phyloP scores from a whole-genome alignment of 225 moss, liverwort and hornwort species.

The Antitrichia curtipendula region DNA sequence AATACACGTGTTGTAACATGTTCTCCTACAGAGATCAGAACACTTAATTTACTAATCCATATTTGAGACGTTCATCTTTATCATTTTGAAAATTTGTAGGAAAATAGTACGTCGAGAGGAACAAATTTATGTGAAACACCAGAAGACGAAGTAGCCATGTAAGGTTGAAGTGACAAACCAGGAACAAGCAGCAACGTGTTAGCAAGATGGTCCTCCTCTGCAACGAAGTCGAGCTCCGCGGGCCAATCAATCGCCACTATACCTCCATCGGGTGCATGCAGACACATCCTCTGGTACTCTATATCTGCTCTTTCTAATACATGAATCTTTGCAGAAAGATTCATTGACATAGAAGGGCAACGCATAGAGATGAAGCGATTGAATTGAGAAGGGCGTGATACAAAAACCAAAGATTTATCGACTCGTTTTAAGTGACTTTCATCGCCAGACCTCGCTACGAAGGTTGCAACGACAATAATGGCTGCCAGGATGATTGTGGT shows the following conservation, averaged over 20 bases:
- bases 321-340: neutral
- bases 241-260: constrained; percentile 89
- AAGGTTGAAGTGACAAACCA: constrained; percentile 29
- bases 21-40: neutral
- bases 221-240: constrained; percentile 40
- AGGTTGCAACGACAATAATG: neutral
- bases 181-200: constrained; percentile 66
- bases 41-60: neutral
- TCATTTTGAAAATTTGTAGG: neutral
- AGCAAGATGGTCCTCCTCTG: constrained; percentile 39
- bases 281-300: constrained; percentile 56
- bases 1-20: neutral
- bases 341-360: constrained; percentile 59
- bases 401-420: constrained; percentile 4
- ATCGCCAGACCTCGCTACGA: neutral
- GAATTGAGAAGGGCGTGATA: constrained; percentile 55
- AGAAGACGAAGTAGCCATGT: neutral
- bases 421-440: neutral
- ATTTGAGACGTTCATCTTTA: neutral
- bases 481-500: constrained; percentile 5
- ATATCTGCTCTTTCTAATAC: neutral
- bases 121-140: neutral
- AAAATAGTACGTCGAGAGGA: neutral
- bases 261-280: constrained; percentile 64
- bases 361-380: constrained; percentile 51